These are phyloP conservation scores for Colletotrichum siamense DNA, from an alignment of 2,329 filamentous ascomycete species.

Conservation along the genomic window DNA sequence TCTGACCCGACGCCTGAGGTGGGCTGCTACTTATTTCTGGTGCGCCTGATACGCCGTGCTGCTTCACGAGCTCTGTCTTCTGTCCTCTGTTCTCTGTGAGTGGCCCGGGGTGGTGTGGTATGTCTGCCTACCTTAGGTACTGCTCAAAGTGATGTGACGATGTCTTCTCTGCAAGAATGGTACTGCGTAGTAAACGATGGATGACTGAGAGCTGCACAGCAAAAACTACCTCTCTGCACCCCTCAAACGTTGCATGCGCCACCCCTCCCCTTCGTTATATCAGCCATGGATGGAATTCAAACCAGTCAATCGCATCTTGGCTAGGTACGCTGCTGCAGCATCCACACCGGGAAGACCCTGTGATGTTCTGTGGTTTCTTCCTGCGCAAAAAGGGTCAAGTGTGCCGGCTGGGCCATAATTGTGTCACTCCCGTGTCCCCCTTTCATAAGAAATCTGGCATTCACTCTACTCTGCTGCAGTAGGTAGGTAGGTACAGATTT, in stretches of 20 bases:
- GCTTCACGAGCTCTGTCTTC: constrained; percentile 1
- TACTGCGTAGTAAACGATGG: not conserved
- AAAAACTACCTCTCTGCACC: not conserved
- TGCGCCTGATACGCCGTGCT: constrained; percentile 8
- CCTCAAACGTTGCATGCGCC: not conserved
- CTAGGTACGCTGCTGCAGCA: not conserved
- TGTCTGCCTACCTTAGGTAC: not conserved
- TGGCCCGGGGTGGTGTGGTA: not conserved
- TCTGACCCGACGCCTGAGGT: not conserved
- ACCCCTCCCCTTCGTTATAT: not conserved
- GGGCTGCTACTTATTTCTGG: not conserved
- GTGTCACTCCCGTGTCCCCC: constrained; percentile 21
- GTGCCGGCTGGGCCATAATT: constrained; percentile 15
- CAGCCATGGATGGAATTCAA: not conserved
- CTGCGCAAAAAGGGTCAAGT: not conserved
- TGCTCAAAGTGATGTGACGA: not conserved
- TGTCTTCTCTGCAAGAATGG: not conserved
- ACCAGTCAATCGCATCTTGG: constrained; percentile 6
- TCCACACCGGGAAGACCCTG: not conserved
- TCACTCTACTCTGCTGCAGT: not conserved
- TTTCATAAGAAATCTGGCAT: constrained; percentile 18
- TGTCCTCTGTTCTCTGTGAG: too few species aligned
- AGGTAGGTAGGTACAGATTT: not conserved
- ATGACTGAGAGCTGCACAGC: not conserved
- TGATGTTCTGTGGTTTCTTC: not conserved